Evolutionary conservation across 306 rosid genomes (phyloP).

Genomic region (Pachyrhizus erosus): DNA sequence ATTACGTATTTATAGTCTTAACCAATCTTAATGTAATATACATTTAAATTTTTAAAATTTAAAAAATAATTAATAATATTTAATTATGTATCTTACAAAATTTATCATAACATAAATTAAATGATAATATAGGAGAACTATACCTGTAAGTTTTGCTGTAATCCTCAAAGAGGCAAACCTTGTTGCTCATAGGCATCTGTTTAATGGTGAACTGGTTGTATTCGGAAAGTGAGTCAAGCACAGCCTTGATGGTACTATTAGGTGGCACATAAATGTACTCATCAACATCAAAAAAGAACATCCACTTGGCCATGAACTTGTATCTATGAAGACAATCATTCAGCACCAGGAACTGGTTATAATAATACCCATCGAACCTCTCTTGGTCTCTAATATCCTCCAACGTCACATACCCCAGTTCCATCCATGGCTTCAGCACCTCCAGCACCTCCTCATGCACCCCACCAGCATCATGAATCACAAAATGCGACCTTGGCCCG

Average conservation of each 20-base stretch:
- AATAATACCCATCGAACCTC: slow-evolving; percentile 91
- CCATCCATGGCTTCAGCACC: slow-evolving; percentile 95
- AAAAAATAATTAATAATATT: too few relatives aligned
- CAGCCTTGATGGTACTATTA: slow-evolving; percentile 63
- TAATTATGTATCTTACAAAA: too few relatives aligned
- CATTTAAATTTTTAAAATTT: too few relatives aligned
- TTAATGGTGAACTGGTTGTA: slow-evolving; percentile 78
- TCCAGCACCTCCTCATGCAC: slow-evolving; percentile 70
- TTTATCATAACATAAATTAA: too few relatives aligned
- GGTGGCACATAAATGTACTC: slow-evolving; percentile 82
- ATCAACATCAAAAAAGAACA: slow-evolving; percentile 91
- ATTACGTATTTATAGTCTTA: too few relatives aligned
- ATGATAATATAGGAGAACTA: too few relatives aligned
- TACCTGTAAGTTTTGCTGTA: slow-evolving; percentile 69
- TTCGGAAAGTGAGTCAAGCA: slow-evolving; percentile 64
- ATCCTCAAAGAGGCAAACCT: slow-evolving; percentile 61
- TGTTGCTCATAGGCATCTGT: slow-evolving; percentile 78
- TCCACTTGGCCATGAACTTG: slow-evolving; percentile 85
- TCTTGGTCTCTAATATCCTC: slow-evolving; percentile 84
- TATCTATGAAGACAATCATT: slow-evolving; percentile 84
- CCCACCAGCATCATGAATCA: slow-evolving; percentile 87
- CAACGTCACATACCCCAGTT: slow-evolving; percentile 77
- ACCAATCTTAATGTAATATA: too few relatives aligned
- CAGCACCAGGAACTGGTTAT: slow-evolving; percentile 88
- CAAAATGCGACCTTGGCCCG: slow-evolving; percentile 81